Evolutionary conservation across 768 basidiomycete genomes (phyloP).

Genomic region (Mycena amicta): DNA sequence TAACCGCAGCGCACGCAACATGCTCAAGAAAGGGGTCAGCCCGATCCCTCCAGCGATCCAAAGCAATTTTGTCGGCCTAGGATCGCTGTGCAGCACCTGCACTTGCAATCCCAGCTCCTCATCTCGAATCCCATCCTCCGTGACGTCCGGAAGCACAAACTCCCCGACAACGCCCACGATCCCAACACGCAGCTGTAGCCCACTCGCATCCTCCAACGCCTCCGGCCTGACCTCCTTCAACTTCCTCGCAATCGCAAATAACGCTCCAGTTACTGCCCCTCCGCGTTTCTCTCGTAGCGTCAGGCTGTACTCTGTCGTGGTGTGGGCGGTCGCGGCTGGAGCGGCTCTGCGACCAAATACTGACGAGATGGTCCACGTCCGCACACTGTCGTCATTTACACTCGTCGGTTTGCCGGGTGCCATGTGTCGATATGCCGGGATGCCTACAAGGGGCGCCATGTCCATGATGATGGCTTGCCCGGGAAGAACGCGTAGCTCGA

Average conservation of each 20-base stretch:
- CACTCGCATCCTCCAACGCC: conserved; percentile 40
- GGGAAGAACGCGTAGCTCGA: conserved; percentile 37
- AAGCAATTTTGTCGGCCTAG: conserved; percentile 34
- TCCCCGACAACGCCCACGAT: conserved; percentile 57
- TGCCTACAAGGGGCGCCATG: conserved; percentile 52
- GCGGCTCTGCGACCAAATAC: conserved; percentile 11
- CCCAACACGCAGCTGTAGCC: conserved; percentile 43
- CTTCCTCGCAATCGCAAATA: conserved; percentile 53
- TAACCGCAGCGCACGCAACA: conserved; percentile 36
- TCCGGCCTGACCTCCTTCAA: conserved; percentile 43
- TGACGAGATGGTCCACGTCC: conserved; percentile 66
- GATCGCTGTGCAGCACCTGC: conserved; percentile 3
- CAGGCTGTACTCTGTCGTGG: conserved; percentile 22
- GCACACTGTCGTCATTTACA: conserved; percentile 63
- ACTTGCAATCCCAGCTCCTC: conserved; percentile 19
- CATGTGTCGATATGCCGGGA: conserved; percentile 54
- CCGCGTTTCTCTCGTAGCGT: conserved; percentile 59
- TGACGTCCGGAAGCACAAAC: conserved; percentile 40
- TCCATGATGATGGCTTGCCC: conserved; percentile 62
- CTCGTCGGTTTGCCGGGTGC: conserved; percentile 43
- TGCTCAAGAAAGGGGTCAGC: conserved; percentile 62
- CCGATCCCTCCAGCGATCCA: conserved; percentile 73
- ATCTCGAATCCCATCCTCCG: conserved; percentile 8
- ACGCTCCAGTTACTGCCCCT: conserved; percentile 56
- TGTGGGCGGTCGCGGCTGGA: conserved; percentile 13